These are phyloP conservation scores for Conoideocrella luteorostrata DNA, from an alignment of 2,329 filamentous ascomycete species.

Conservation along the genomic window DNA sequence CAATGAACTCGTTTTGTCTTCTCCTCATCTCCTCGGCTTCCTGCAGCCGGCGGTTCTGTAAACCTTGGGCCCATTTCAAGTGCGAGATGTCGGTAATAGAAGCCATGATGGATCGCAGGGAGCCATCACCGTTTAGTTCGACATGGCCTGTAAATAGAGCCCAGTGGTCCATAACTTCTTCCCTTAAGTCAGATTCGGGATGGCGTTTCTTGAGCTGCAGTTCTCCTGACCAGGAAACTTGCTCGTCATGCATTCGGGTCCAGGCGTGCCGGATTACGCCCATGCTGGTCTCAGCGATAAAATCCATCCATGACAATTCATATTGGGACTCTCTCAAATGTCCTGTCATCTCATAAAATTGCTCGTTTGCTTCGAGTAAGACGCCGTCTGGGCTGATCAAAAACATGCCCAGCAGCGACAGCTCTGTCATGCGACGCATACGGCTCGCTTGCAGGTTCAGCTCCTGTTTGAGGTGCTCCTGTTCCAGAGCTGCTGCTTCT, in stretches of 20 bases:
- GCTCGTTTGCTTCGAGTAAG: conserved; percentile 37
- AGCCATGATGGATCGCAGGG: conserved; percentile 33
- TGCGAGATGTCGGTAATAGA: conserved; percentile 37
- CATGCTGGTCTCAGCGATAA: conserved; percentile 29
- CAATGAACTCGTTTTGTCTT: conserved; percentile 62
- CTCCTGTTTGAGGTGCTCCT: conserved; percentile 26
- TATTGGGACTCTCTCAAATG: conserved; percentile 28
- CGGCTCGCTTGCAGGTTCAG: conserved; percentile 29
- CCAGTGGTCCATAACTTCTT: conserved; percentile 37
- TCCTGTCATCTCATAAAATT: conserved; percentile 41
- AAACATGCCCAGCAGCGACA: conserved; percentile 32
- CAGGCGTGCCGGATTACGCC: conserved; percentile 29
- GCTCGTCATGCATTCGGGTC: conserved; percentile 27
- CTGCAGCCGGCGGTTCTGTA: conserved; percentile 28
- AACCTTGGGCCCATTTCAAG: conserved; percentile 34
- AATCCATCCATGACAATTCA: conserved; percentile 35
- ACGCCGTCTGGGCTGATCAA: conserved; percentile 32
- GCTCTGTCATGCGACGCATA: conserved; percentile 29
- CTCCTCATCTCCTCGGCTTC: conserved; percentile 32
- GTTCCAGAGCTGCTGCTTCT: conserved; percentile 27
- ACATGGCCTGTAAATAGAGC: conserved; percentile 31
- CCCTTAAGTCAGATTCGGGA: conserved; percentile 9
- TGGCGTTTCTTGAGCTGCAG: conserved; percentile 31
- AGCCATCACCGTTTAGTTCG: conserved; percentile 19
- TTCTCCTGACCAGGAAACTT: conserved; percentile 32